Evolutionary conservation across 495 filamentous ascomycete species (phyloP).

Genomic region (Cairneyella variabilis): DNA sequence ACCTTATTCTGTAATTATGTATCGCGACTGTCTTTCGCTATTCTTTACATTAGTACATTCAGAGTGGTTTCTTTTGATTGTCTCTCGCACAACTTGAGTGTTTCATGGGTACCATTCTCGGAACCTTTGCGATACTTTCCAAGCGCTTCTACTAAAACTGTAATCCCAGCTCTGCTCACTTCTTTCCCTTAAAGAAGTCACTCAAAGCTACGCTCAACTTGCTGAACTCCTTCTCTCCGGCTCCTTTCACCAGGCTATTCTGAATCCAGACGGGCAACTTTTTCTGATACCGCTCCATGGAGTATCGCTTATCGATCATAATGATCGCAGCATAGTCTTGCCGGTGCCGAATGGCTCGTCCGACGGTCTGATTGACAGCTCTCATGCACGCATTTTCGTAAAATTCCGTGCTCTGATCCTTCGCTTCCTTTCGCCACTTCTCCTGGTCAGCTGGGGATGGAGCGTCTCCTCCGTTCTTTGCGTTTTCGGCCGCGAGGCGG

Average conservation of each 20-base stretch:
- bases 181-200: conserved; percentile 52
- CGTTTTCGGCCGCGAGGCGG: conserved; percentile 29
- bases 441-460: neutral
- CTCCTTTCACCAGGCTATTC: conserved; percentile 48
- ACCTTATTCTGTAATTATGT: no score
- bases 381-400: conserved; percentile 97
- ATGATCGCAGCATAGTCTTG: conserved; percentile 88
- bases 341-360: conserved; percentile 83
- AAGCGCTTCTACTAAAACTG: no score
- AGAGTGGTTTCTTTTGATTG: no score
- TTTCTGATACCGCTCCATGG: conserved; percentile 56
- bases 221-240: conserved; percentile 41
- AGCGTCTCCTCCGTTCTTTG: neutral
- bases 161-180: no score
- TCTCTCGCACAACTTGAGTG: no score
- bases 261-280: conserved; percentile 92
- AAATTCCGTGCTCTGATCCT: conserved; percentile 71
- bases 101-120: no score
- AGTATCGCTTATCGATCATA: conserved; percentile 77
- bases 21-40: no score
- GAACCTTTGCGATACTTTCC: no score
- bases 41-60: no score
- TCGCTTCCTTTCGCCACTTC: conserved; percentile 40
- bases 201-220: conserved; percentile 53
- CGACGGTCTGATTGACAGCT: conserved; percentile 95